Conservation (phyloP, 2,329 filamentous ascomycete species). For the Epichloe glyceriae region DNA sequence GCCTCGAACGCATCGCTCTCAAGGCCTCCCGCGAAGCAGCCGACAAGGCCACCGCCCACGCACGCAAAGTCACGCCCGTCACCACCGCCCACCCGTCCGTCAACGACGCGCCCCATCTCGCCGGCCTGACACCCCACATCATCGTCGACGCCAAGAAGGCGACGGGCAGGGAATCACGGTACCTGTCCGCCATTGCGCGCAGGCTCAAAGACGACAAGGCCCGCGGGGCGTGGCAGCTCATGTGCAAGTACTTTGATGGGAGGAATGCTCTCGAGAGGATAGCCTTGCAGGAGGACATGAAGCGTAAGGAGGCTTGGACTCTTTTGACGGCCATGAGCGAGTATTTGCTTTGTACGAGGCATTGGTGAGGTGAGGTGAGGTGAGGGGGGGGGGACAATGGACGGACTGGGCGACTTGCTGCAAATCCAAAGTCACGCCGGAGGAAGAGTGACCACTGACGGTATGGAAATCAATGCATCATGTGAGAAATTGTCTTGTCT, state of each 20-base stretch:
- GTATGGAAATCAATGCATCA: no score
- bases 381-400: no score
- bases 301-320: constrained; percentile 67
- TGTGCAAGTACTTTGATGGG: constrained; percentile 83
- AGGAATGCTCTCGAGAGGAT: constrained; percentile 75
- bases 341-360: constrained; percentile 52
- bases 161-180: constrained; percentile 64
- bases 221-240: constrained; percentile 54
- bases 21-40: constrained; percentile 41
- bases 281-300: constrained; percentile 71
- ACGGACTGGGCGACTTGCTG: no score
- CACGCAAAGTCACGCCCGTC: constrained; percentile 34
- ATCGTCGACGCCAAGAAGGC: constrained; percentile 70
- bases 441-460: no score
- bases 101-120: constrained; percentile 45
- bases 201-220: constrained; percentile 44
- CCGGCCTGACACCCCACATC: constrained; percentile 47
- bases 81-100: constrained; percentile 41
- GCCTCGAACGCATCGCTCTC: constrained; percentile 43
- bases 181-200: constrained; percentile 45
- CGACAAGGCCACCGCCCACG: constrained; percentile 42
- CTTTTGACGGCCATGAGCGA: constrained; percentile 53
- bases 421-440: no score
- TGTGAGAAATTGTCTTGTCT: no score
- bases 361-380: constrained; percentile 51